These are phyloP conservation scores for Bryoglossum gracile DNA, from an alignment of 495 filamentous ascomycete species.

Conservation along the genomic window DNA sequence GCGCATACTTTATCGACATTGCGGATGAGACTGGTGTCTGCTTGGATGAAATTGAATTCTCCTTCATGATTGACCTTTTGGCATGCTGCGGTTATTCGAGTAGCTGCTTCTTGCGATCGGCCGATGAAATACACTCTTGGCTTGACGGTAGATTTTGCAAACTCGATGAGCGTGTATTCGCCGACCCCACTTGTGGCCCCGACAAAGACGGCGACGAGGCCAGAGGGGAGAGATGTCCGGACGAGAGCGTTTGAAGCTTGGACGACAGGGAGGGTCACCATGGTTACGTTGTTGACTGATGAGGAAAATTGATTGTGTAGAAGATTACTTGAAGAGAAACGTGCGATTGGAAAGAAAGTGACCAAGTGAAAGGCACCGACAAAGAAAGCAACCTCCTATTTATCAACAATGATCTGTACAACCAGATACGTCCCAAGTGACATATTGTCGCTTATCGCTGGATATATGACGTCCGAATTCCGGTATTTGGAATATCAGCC, in stretches of 20 bases:
- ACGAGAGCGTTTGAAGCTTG: constrained; percentile 7
- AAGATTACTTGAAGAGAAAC: too few species aligned
- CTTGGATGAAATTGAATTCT: constrained; percentile 23
- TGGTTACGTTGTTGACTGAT: too few species aligned
- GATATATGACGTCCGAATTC: too few species aligned
- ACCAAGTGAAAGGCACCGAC: too few species aligned
- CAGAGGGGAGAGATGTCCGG: background rate
- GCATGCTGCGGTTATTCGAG: constrained; percentile 29
- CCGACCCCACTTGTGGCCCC: constrained; percentile 39
- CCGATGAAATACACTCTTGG: constrained; percentile 33
- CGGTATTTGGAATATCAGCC: too few species aligned
- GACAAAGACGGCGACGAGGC: constrained; percentile 25
- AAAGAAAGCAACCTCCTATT: too few species aligned
- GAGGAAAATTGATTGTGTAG: too few species aligned
- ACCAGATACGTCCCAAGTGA: too few species aligned
- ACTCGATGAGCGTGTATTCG: constrained; percentile 29
- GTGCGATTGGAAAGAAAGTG: too few species aligned
- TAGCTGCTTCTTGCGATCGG: constrained; percentile 32
- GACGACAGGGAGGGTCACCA: constrained; percentile 5
- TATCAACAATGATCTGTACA: too few species aligned
- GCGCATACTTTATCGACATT: constrained; percentile 24
- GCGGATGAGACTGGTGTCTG: constrained; percentile 20
- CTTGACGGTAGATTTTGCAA: constrained; percentile 19
- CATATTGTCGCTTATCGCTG: too few species aligned
- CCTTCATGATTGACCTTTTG: constrained; percentile 16